Percentiles rank a stretch among this genome's conserved stretches.
phyloP scores from a whole-genome alignment of 352 stramenopile species.

The Pythium oligandrum region DNA sequence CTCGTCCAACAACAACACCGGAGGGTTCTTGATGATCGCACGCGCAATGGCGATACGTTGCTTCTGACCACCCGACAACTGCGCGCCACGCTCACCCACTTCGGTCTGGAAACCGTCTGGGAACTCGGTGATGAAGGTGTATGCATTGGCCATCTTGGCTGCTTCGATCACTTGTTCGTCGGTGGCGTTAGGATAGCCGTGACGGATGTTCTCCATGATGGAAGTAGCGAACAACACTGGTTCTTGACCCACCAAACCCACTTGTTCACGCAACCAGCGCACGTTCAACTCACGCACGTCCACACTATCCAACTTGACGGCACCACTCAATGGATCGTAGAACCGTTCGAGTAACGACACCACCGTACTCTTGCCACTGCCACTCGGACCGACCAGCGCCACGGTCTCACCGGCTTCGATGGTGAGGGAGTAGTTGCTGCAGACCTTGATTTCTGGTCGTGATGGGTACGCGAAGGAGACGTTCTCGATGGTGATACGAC shows the following conservation, averaged over 20 bases:
- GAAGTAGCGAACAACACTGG: slow-evolving; percentile 86
- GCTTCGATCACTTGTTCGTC: too few species aligned
- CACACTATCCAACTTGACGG: slow-evolving; percentile 25
- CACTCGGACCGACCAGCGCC: slow-evolving; percentile 36
- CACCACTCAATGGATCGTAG: slow-evolving; percentile 29
- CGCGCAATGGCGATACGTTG: too few species aligned
- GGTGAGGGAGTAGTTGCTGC: slow-evolving; percentile 25
- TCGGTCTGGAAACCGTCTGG: too few species aligned
- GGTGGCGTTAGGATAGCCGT: too few species aligned
- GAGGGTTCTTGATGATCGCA: too few species aligned
- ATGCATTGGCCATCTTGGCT: too few species aligned
- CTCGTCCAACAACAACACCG: too few species aligned
- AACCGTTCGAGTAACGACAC: slow-evolving; percentile 42
- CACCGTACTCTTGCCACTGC: slow-evolving; percentile 47
- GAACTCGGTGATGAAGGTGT: too few species aligned
- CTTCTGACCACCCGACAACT: too few species aligned
- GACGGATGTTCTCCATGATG: too few species aligned
- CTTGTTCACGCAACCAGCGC: slow-evolving; percentile 37
- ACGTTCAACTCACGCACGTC: slow-evolving; percentile 59
- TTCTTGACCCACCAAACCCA: slow-evolving; percentile 89
- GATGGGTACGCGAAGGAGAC: slow-evolving; percentile 50
- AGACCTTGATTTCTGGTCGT: slow-evolving; percentile 24
- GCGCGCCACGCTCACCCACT: too few species aligned
- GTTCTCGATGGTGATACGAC: slow-evolving; percentile 51
- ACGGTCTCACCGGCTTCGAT: slow-evolving; percentile 36